Base-by-base conservation (phyloP, 805 yeast genomes). In the Teunomyces atbi region DNA sequence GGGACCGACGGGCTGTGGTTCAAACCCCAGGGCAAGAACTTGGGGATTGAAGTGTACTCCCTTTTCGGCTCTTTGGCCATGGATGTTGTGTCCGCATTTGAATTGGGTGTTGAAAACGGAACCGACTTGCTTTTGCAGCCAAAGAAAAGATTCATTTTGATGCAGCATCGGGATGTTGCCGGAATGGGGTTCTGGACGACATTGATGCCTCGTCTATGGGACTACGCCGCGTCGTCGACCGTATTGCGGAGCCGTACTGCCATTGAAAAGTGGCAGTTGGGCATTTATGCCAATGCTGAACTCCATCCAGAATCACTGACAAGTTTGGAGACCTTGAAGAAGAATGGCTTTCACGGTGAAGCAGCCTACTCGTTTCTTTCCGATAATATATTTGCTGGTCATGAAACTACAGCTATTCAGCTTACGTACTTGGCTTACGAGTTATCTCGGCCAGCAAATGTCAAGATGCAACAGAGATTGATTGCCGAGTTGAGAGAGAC, bases 311-410 rank as follows among this genome's bases (percentile, higher is more conserved):
- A 69, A 5, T 45, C 46, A 4, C 42, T 53, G 34, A 61, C 69
- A 5, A 68, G 74, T 2, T 56, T 72, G 32, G 69, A 68, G 46
- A 55, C 68, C 4, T 57, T 72, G 41, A 64, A 66, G 32, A 59
- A 57, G 41, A 57, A 56, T 42, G 74, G 74, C 1, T 50, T 64
- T 26, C 45, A 42, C 5, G 73, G 70, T 2, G 55, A 59, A 27
- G 46, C 59, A 40, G 76, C 76, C 2, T 71, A 70, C 53, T 62
- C 74, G 0, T 68, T 71, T 47, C 50, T 72, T 15, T 62, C 77
- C 38, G 91, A 84, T 56, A 88, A 84, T 58, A 73, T 84, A 32
- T 83, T 85, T 39, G 91, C 91, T 0, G 91, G 91, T 3, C 90
- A 85, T 58, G 86, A 84, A 57, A 84, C 91, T 4, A 83, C 62